Conservation (phyloP, 169 alveolate species). For the Eimeria sp. region DNA sequence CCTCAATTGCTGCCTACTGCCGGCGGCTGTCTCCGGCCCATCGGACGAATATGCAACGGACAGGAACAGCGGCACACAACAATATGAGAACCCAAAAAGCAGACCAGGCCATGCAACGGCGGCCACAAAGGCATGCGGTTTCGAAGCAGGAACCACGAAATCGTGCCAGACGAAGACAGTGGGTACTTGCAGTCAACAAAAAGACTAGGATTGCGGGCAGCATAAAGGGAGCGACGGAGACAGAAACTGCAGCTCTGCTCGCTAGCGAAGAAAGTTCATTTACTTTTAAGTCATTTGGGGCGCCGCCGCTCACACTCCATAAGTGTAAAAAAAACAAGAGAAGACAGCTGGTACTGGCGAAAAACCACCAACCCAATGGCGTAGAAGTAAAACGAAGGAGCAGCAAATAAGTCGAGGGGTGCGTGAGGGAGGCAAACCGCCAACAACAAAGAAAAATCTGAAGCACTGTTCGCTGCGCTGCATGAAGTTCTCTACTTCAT, state of each 20-base stretch:
- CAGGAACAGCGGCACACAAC: neutral
- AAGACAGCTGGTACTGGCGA: neutral
- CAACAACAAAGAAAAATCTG: neutral
- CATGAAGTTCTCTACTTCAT: neutral
- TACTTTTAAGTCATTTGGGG: neutral
- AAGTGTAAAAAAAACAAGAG: neutral
- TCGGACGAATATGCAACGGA: neutral
- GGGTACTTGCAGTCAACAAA: neutral
- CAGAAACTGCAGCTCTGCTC: neutral
- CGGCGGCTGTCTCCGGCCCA: neutral
- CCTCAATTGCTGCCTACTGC: neutral
- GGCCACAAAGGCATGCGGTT: neutral
- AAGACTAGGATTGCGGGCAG: too few relatives aligned
- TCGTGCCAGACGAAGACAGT: neutral
- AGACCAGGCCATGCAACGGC: neutral
- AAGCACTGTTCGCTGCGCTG: conserved; percentile 12
- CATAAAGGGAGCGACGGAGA: neutral
- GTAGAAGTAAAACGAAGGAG: neutral
- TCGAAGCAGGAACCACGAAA: neutral
- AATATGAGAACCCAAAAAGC: neutral
- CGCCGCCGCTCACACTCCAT: neutral
- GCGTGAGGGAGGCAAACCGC: neutral
- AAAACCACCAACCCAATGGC: neutral
- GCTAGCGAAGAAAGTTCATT: conserved; percentile 9
- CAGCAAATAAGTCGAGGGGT: neutral